Conservation (phyloP, 1,284 basidiomycete species). For the Thelephora terrestris region DNA sequence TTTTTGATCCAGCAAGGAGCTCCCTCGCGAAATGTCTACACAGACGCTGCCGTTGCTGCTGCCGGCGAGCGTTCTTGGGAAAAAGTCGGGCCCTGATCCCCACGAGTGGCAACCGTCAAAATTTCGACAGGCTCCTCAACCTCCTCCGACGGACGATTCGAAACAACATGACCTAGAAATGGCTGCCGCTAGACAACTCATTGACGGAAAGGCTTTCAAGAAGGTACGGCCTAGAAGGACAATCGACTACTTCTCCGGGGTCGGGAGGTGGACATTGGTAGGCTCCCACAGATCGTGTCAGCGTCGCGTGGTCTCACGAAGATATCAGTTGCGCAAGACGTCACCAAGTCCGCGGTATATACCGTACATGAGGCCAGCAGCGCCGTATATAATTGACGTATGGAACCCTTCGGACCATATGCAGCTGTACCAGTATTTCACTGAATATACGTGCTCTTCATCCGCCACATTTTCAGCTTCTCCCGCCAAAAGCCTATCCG, state of each 20-base stretch:
- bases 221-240: slow-evolving; percentile 89
- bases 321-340: slow-evolving; percentile 55
- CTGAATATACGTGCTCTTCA: slow-evolving; percentile 15
- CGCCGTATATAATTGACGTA: slow-evolving; percentile 79
- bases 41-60: too few species aligned
- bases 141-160: slow-evolving; percentile 69
- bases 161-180: slow-evolving; percentile 70
- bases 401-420: slow-evolving; percentile 5
- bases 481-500: slow-evolving; percentile 86
- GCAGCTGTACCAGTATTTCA: slow-evolving; percentile 10
- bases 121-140: slow-evolving; percentile 40
- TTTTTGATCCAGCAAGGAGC: too few species aligned
- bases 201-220: slow-evolving; percentile 72
- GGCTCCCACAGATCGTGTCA: slow-evolving; percentile 19
- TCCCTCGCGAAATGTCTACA: too few species aligned
- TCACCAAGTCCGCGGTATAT: slow-evolving; percentile 65
- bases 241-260: slow-evolving; percentile 86
- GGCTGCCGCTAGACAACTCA: slow-evolving; percentile 54
- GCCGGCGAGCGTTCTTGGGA: too few species aligned
- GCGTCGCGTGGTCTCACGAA: not conserved
- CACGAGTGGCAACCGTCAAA: slow-evolving; percentile 33
- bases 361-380: slow-evolving; percentile 70
- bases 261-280: slow-evolving; percentile 79
- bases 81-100: not conserved
- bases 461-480: slow-evolving; percentile 44